Percentiles rank a stretch among this genome's conserved stretches.
Evolutionary conservation across 73 alveolate species (phyloP).

Genomic region (Uronychia setigera): DNA sequence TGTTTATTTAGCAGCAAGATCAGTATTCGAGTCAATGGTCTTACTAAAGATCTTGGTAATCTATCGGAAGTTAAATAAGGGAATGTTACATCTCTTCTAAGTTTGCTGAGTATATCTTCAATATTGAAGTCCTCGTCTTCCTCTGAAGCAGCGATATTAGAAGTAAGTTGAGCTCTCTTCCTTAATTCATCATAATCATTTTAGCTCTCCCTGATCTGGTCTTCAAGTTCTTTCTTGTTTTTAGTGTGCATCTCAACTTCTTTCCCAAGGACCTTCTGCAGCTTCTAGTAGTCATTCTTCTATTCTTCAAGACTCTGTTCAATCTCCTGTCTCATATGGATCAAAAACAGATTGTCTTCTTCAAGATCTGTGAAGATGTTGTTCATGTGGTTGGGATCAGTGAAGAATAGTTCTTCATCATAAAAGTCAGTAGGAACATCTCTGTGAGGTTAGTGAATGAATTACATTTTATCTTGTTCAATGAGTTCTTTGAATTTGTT

Average conservation of each 20-base stretch:
- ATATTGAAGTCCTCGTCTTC: constrained; percentile 56
- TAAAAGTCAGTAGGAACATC: constrained; percentile 43
- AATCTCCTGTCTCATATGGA: constrained; percentile 73
- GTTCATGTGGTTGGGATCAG: constrained; percentile 80
- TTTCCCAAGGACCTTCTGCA: constrained; percentile 53
- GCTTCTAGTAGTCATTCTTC: constrained; percentile 46
- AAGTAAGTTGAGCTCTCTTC: constrained; percentile 50
- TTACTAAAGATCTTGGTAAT: constrained; percentile 27
- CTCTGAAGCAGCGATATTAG: background rate
- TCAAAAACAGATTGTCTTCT: constrained; percentile 77
- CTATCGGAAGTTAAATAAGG: background rate
- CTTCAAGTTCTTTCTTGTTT: constrained; percentile 38
- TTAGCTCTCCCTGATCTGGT: constrained; percentile 50
- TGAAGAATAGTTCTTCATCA: constrained; percentile 71
- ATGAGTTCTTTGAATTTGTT: constrained; percentile 26
- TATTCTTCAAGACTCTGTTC: constrained; percentile 73
- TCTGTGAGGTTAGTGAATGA: background rate
- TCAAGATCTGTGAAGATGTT: constrained; percentile 76
- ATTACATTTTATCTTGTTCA: constrained; percentile 26
- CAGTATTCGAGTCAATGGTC: constrained; percentile 28
- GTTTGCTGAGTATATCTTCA: constrained; percentile 46
- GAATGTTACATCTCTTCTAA: constrained; percentile 39
- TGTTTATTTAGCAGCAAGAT: constrained; percentile 19
- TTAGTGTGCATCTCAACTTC: constrained; percentile 18
- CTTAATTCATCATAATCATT: constrained; percentile 52